These are phyloP conservation scores for Lasiodiplodia gonubiensis DNA, from an alignment of 2,329 filamentous ascomycete genomes.

Conservation along the genomic window DNA sequence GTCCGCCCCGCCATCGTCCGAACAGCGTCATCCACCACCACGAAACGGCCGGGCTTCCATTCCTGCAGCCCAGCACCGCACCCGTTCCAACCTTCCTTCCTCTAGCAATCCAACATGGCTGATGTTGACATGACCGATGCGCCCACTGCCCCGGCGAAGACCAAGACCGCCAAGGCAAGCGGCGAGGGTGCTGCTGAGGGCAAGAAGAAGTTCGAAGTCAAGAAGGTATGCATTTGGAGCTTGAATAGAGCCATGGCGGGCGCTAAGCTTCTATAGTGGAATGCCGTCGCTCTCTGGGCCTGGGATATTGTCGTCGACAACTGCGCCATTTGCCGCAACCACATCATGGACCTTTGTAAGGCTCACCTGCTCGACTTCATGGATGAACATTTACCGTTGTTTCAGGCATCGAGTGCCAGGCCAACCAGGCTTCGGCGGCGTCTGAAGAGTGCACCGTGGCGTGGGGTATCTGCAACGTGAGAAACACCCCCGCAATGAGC, in stretches of 20 bases:
- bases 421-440: constrained; percentile 95
- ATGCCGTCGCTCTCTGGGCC: constrained; percentile 96
- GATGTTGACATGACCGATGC: constrained; percentile 98
- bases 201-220: constrained; percentile 98
- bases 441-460: constrained; percentile 98
- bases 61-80: background rate
- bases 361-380: constrained; percentile 38
- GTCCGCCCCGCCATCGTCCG: constrained; percentile 1
- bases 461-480: constrained; percentile 98
- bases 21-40: background rate
- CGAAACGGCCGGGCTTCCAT: constrained; percentile 10
- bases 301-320: constrained; percentile 99
- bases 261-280: constrained; percentile 71
- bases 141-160: constrained; percentile 56
- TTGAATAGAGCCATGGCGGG: background rate
- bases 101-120: constrained; percentile 67
- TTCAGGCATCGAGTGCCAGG: constrained; percentile 93
- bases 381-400: constrained; percentile 31
- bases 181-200: constrained; percentile 49
- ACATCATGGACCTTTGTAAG: constrained; percentile 98
- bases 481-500: constrained; percentile 45
- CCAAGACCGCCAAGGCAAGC: constrained; percentile 61
- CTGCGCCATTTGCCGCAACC: constrained; percentile 98
- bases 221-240: constrained; percentile 72
- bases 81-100: background rate